These are phyloP conservation scores for Musa balbisiana DNA, from an alignment of 202 grass and related monocot genomes.

Conservation along the genomic window DNA sequence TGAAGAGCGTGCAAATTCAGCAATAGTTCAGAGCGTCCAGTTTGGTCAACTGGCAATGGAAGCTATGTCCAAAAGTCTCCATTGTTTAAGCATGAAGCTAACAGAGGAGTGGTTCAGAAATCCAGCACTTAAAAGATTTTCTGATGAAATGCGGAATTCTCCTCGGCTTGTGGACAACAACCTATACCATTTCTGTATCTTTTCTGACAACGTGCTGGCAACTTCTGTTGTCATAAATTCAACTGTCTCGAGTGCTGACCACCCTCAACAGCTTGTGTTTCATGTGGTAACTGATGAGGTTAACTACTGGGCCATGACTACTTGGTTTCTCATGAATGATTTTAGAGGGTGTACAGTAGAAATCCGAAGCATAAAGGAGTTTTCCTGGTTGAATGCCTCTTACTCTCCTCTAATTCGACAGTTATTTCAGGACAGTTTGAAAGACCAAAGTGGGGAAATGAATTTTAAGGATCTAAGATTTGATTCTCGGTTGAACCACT, in stretches of 20 bases:
- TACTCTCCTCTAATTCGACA: constrained; percentile 62
- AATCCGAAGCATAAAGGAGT: constrained; percentile 79
- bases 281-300: constrained; percentile 84
- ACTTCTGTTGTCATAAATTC: constrained; percentile 93
- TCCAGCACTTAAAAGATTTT: constrained; percentile 40
- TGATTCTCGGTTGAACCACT: constrained; percentile 75
- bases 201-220: constrained; percentile 91
- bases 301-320: constrained; percentile 69
- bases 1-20: constrained; percentile 85
- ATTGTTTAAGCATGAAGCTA: constrained; percentile 73
- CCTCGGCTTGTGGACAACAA: constrained; percentile 93
- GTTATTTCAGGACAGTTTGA: constrained; percentile 40
- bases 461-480: constrained; percentile 65
- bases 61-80: constrained; percentile 67
- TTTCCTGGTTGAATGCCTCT: constrained; percentile 81
- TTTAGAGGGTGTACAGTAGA: constrained; percentile 88
- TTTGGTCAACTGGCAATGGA: constrained; percentile 85
- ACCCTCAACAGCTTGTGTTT: constrained; percentile 97
- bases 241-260: constrained; percentile 89
- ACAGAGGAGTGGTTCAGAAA: constrained; percentile 73
- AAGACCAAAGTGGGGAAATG: constrained; percentile 49
- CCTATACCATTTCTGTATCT: constrained; percentile 93
- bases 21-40: constrained; percentile 70
- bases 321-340: constrained; percentile 90
- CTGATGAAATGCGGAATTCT: constrained; percentile 70